These are phyloP conservation scores for Apiospora hydei DNA, from an alignment of 2,329 filamentous ascomycete genomes.

Conservation along the genomic window DNA sequence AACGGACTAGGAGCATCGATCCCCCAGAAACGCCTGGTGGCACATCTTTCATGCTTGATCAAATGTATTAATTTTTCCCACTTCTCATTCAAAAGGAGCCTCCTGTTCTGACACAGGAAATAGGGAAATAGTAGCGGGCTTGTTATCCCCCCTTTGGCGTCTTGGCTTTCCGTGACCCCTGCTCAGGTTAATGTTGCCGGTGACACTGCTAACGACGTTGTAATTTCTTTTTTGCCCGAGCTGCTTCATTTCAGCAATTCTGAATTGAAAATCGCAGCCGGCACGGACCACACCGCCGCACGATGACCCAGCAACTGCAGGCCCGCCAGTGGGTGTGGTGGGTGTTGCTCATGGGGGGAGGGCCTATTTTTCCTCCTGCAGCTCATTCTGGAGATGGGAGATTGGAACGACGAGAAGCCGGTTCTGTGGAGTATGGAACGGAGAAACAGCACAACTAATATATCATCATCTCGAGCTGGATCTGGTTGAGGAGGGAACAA, in stretches of 20 bases:
- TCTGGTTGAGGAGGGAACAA: conserved; percentile 12
- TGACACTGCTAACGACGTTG: conserved; percentile 40
- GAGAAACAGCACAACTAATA: conserved; percentile 1
- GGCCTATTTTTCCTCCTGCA: neutral
- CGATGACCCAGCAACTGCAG: conserved; percentile 35
- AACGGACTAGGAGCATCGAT: conserved; percentile 3
- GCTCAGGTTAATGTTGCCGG: conserved; percentile 27
- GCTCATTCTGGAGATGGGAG: conserved; percentile 15
- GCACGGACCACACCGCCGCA: conserved; percentile 37
- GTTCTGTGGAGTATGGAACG: conserved; percentile 5
- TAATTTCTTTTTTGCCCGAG: conserved; percentile 40
- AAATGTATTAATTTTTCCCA: neutral
- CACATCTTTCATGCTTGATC: conserved; percentile 1
- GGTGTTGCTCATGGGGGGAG: conserved; percentile 5
- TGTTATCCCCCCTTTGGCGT: conserved; percentile 13
- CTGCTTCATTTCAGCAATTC: conserved; percentile 39
- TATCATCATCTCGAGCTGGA: conserved; percentile 1
- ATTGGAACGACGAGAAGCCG: conserved; percentile 16
- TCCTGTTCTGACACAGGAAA: neutral
- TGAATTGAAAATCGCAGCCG: conserved; percentile 28
- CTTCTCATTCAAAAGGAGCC: neutral
- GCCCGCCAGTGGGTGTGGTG: neutral
- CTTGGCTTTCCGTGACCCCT: conserved; percentile 16
- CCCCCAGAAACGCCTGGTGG: conserved; percentile 9
- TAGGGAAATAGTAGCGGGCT: conserved; percentile 9